phyloP scores from a whole-genome alignment of 129 eudicot genomes.

The Kitagawia praeruptora region DNA sequence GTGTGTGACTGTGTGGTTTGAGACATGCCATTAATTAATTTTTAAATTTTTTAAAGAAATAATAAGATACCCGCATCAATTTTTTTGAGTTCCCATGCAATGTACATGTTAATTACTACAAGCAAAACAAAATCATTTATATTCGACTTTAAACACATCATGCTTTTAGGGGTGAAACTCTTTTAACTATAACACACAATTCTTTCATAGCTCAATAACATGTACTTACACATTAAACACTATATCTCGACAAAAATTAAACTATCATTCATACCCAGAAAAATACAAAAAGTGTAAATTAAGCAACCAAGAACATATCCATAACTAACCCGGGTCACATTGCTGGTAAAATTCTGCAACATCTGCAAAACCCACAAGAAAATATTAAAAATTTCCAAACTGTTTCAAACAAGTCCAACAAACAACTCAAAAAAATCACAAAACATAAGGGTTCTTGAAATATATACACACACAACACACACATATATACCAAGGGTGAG shows the following conservation, averaged over 20 bases:
- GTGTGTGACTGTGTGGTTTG: neutral
- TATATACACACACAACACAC: neutral
- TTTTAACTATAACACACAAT: neutral
- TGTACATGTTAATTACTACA: neutral
- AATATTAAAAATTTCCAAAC: neutral
- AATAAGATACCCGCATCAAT: neutral
- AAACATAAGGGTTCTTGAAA: neutral
- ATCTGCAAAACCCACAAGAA: conserved; percentile 14
- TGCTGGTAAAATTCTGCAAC: conserved; percentile 13
- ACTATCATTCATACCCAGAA: neutral
- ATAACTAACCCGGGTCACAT: conserved; percentile 21
- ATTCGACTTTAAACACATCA: neutral
- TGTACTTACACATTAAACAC: neutral
- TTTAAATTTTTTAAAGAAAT: neutral
- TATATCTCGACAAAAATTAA: neutral
- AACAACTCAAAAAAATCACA: neutral
- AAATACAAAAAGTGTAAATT: neutral
- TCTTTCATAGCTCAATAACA: neutral
- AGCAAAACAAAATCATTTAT: neutral
- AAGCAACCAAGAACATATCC: neutral
- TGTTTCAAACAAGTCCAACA: neutral
- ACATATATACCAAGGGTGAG: conserved; percentile 11
- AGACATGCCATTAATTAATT: neutral
- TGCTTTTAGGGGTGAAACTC: neutral
- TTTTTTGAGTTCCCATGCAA: neutral